A percentile compares a stretch with the other conserved stretches of the same genome.
Conservation (phyloP, 1,284 basidiomycete species). For the Entoloma clypeatum region DNA sequence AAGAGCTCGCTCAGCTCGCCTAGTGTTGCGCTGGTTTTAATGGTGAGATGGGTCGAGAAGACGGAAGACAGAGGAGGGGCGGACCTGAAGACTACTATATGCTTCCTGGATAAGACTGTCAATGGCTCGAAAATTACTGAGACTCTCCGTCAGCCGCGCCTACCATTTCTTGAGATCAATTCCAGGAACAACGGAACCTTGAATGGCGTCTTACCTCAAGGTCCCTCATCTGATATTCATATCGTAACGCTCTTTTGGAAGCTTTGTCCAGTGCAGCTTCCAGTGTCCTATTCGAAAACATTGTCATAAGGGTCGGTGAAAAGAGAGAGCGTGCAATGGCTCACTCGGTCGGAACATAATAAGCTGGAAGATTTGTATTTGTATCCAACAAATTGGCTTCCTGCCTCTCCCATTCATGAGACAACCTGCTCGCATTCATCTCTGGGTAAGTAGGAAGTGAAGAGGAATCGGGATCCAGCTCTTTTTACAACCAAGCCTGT, state of each 20-base stretch:
- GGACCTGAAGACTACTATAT: constrained; percentile 53
- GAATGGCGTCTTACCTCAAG: constrained; percentile 49
- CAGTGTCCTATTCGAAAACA: constrained; percentile 33
- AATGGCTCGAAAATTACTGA: constrained; percentile 69
- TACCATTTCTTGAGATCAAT: constrained; percentile 25
- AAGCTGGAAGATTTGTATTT: no score
- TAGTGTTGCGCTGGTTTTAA: constrained; percentile 46
- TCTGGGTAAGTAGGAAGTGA: no score
- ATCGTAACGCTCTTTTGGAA: constrained; percentile 48
- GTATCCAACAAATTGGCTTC: no score
- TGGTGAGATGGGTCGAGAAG: neutral
- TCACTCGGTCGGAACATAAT: constrained; percentile 29
- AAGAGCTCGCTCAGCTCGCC: constrained; percentile 53
- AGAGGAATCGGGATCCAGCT: no score
- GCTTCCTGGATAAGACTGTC: constrained; percentile 63
- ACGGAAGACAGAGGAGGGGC: constrained; percentile 15
- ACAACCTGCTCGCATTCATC: no score
- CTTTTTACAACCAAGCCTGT: no score
- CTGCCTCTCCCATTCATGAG: no score
- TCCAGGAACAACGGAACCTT: constrained; percentile 3
- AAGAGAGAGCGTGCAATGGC: constrained; percentile 11
- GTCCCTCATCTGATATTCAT: constrained; percentile 65
- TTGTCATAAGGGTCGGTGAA: constrained; percentile 6
- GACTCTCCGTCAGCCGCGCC: constrained; percentile 59
- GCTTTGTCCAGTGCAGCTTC: constrained; percentile 45